These are phyloP conservation scores for Erysiphe pisi DNA, from an alignment of 2,329 filamentous ascomycete genomes.

Conservation along the genomic window DNA sequence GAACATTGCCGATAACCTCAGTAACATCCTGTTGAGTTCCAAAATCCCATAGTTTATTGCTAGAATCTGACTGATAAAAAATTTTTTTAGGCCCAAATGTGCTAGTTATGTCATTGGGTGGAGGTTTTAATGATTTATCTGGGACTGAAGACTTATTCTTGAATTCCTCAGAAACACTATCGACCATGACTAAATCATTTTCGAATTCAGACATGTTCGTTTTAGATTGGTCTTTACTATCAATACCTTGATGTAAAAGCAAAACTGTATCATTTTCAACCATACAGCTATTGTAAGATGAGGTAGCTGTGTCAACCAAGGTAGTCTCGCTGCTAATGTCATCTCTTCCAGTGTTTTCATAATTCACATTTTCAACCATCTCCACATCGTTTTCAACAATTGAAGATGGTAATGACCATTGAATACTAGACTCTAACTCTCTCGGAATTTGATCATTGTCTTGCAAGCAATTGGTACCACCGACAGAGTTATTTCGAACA, in stretches of 20 bases:
- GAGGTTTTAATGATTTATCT: constrained; percentile 36
- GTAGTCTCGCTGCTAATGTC: constrained; percentile 38
- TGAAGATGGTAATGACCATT: constrained; percentile 30
- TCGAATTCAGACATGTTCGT: neutral
- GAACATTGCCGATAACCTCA: constrained; percentile 86
- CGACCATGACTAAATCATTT: constrained; percentile 34
- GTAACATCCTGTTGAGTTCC: constrained; percentile 77
- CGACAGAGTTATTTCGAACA: constrained; percentile 38
- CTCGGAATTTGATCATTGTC: neutral
- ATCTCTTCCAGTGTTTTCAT: constrained; percentile 33
- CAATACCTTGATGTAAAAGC: neutral
- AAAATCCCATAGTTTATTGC: constrained; percentile 37
- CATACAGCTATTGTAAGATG: constrained; percentile 32
- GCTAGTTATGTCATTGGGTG: constrained; percentile 36
- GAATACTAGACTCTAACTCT: neutral
- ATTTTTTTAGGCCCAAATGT: constrained; percentile 35
- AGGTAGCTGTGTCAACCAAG: constrained; percentile 36
- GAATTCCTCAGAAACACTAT: no score
- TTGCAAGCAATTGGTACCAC: neutral
- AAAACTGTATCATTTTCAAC: constrained; percentile 37
- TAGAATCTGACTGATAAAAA: constrained; percentile 33
- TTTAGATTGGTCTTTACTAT: neutral
- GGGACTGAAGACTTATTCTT: constrained; percentile 37
- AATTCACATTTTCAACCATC: constrained; percentile 35
- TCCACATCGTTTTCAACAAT: constrained; percentile 33